These are phyloP conservation scores for Cicer judaicum DNA, from an alignment of 306 rosid species.

Conservation along the genomic window DNA sequence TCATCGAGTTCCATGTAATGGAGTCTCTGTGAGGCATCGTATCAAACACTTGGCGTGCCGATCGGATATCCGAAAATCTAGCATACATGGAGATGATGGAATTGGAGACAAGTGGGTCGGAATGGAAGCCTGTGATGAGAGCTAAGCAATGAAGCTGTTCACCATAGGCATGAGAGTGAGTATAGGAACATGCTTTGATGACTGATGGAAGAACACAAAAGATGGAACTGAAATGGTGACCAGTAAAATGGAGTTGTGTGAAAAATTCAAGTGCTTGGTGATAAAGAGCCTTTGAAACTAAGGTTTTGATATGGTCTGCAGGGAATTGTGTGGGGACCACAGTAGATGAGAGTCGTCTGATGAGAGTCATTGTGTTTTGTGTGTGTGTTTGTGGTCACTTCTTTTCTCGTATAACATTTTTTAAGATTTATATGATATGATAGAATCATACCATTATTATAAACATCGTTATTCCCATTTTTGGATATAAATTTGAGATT, in stretches of 20 bases:
- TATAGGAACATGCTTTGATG: slow-evolving; percentile 63
- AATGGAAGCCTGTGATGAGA: slow-evolving; percentile 50
- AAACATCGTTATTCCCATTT: too few species aligned
- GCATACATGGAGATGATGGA: slow-evolving; percentile 69
- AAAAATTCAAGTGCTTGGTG: slow-evolving; percentile 53
- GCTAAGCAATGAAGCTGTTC: slow-evolving; percentile 63
- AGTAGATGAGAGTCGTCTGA: slow-evolving; percentile 26
- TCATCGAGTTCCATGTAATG: slow-evolving; percentile 67
- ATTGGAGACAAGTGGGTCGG: slow-evolving; percentile 58
- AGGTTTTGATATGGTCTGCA: slow-evolving; percentile 50
- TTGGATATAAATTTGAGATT: too few species aligned
- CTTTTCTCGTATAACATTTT: neutral
- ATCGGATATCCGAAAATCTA: slow-evolving; percentile 41
- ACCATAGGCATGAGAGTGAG: slow-evolving; percentile 47
- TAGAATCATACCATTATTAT: too few species aligned
- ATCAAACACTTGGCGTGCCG: slow-evolving; percentile 65
- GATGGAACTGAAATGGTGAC: slow-evolving; percentile 40
- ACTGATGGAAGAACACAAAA: slow-evolving; percentile 62
- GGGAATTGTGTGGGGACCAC: slow-evolving; percentile 30
- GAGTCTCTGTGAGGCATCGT: slow-evolving; percentile 59
- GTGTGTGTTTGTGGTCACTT: neutral
- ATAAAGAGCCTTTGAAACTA: slow-evolving; percentile 54
- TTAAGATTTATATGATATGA: too few species aligned
- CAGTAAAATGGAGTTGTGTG: slow-evolving; percentile 50
- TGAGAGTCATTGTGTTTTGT: slow-evolving; percentile 8